Evolutionary conservation across 1,284 basidiomycete genomes (phyloP), one percentile per base, ranked within the genome.

Genomic region (Golubevia pallescens): DNA sequence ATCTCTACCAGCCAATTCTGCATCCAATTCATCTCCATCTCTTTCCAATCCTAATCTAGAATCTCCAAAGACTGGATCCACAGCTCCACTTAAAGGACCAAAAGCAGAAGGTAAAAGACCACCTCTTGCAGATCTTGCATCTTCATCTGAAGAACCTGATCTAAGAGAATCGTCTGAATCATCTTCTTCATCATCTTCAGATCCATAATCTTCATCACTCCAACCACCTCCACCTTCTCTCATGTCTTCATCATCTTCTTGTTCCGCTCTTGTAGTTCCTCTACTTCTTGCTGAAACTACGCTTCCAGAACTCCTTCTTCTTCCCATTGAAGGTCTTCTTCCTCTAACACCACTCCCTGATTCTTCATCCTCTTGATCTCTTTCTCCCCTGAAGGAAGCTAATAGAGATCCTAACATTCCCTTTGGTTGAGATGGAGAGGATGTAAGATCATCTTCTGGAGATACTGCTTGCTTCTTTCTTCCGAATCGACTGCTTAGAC

Each of bases 21-120:
- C 72, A 60, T 80, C 80, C 14, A 79, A 61, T 52, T 80, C 73
- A 55, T 80, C 77, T 10, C 78, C 74, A 19, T 68, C 68, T 55
- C 71, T 68, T n/a, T 81, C 81, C 24, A 66, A 68, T 42, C 69
- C 69, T 34, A 68, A 67, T 55, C 80, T 73, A 0, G 70, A 68
- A 23, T 81, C 80, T 48, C 81, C 81, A 67, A 85, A 85, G 24
- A 84, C 74, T 4, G 80, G 72, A 54, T 85, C 81, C 21, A 74
- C 71, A 28, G 72, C 68, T 10, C 76, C 80, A 42, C 68, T 74
- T 51, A 77, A 69, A 0, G 76, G 72, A n/a, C 79, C 79, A 56
- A 81, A 81, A 14, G 74, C 79, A 21, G 78, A 80, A 20, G 79
- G 79, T 8, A 81, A 65, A 10, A 81, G 66, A 8, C 77, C 79